A percentile compares a stretch with the other conserved stretches of the same genome.
Conservation (phyloP, 148 eudicot genomes). For the Nyssa sinensis region DNA sequence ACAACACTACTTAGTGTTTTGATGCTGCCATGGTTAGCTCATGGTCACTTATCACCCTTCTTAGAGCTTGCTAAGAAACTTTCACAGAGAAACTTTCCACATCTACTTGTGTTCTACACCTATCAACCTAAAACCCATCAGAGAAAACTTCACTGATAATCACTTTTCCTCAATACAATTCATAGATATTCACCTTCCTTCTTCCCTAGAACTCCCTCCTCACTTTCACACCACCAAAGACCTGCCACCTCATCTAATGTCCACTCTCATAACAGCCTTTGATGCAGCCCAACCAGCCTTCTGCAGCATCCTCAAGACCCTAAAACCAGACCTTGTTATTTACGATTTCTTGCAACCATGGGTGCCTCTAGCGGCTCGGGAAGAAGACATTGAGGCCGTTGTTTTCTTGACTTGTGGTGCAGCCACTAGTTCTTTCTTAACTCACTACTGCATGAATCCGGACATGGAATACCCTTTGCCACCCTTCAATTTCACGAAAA, state of each 20-base stretch:
- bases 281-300: neutral
- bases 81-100: neutral
- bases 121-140: neutral
- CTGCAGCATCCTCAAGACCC: neutral
- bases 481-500: neutral
- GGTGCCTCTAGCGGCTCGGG: neutral
- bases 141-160: neutral
- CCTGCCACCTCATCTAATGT: neutral
- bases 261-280: neutral
- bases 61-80: neutral
- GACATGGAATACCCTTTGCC: neutral
- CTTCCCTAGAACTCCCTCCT: neutral
- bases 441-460: neutral
- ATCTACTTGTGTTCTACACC: neutral
- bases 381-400: neutral
- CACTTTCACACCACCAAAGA: neutral
- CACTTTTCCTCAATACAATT: neutral
- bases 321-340: neutral
- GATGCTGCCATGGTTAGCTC: slow-evolving; percentile 4
- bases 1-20: neutral
- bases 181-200: neutral
- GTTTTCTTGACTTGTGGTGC: neutral
- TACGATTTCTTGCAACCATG: neutral
- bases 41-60: neutral
- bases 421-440: neutral